phyloP scores from a whole-genome alignment of 2,329 filamentous ascomycete species.

The Trichothecium sympodiale region DNA sequence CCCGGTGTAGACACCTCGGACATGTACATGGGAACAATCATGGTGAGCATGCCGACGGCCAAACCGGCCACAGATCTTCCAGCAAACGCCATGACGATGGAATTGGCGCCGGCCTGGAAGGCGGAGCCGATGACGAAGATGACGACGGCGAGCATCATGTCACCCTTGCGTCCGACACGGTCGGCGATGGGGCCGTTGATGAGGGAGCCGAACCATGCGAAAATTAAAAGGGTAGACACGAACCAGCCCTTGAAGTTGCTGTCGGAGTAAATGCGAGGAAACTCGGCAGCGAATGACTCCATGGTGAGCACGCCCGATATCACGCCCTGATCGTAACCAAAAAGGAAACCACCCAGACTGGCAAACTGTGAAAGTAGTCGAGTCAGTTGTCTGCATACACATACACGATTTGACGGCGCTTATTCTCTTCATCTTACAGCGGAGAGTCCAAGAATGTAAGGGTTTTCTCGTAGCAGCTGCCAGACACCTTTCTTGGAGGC shows the following conservation, averaged over 20 bases:
- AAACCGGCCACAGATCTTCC: constrained; percentile 32
- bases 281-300: constrained; percentile 10
- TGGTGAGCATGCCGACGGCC: constrained; percentile 27
- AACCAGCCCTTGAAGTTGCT: constrained; percentile 41
- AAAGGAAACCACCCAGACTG: constrained; percentile 30
- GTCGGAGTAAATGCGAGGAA: constrained; percentile 31
- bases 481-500: too few relatives aligned
- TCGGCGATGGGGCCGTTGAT: constrained; percentile 27
- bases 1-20: constrained; percentile 36
- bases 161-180: constrained; percentile 19
- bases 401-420: too few relatives aligned
- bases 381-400: too few relatives aligned
- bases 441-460: too few relatives aligned
- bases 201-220: constrained; percentile 34
- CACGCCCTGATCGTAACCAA: constrained; percentile 27
- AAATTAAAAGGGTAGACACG: constrained; percentile 34
- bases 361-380: too few relatives aligned
- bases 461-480: too few relatives aligned
- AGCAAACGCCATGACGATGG: constrained; percentile 27
- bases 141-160: constrained; percentile 22
- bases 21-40: constrained; percentile 32
- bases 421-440: too few relatives aligned
- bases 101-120: constrained; percentile 30
- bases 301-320: constrained; percentile 26
- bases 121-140: constrained; percentile 29